These are phyloP conservation scores for Mallotus nudiflorus DNA, from an alignment of 345 rosid genomes.

Conservation along the genomic window DNA sequence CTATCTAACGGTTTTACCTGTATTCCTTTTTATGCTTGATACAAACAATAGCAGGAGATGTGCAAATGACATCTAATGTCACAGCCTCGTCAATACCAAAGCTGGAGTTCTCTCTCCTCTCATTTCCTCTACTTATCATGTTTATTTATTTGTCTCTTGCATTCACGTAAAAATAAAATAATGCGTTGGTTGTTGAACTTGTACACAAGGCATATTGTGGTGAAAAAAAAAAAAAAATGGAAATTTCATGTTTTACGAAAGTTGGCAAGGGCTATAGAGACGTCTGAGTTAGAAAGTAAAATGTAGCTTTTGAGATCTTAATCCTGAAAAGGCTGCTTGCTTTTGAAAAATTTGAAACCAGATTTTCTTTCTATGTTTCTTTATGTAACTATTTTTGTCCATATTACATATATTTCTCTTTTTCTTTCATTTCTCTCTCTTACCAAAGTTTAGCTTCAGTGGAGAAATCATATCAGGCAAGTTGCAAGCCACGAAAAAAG, in stretches of 20 bases:
- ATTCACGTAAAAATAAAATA: neutral
- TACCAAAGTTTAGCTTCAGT: too few species aligned
- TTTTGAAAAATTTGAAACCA: conserved; percentile 12
- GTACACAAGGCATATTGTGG: neutral
- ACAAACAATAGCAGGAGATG: too few species aligned
- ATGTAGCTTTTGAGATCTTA: conserved; percentile 3
- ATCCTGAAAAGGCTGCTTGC: neutral
- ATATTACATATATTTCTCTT: neutral
- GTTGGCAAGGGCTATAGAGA: neutral
- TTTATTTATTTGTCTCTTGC: neutral
- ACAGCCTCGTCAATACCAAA: too few species aligned
- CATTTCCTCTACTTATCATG: neutral
- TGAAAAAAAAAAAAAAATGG: neutral
- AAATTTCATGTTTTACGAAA: neutral
- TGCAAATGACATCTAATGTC: too few species aligned
- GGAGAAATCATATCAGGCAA: too few species aligned
- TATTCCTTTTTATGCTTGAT: too few species aligned
- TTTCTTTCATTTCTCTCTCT: too few species aligned
- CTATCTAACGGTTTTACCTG: neutral
- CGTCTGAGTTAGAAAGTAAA: neutral
- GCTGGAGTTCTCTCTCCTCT: neutral
- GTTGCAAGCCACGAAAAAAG: too few species aligned
- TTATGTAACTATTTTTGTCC: neutral
- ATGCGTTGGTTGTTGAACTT: neutral
- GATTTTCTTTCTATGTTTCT: neutral